A percentile compares a stretch with the other conserved stretches of the same genome.
Evolutionary conservation across 768 basidiomycete genomes (phyloP).

Genomic region (Suillus clintonianus): DNA sequence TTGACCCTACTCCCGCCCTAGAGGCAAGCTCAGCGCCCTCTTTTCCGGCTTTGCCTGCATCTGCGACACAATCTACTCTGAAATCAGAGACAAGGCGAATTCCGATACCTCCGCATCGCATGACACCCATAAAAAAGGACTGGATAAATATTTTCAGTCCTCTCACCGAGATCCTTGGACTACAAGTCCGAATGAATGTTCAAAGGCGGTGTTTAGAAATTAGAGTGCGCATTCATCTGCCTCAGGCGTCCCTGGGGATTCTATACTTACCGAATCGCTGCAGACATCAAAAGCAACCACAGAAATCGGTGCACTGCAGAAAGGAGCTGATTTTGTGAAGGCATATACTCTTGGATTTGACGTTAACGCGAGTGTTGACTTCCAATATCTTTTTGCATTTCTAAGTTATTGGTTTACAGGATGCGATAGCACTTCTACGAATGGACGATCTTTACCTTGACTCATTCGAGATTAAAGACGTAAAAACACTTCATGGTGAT

Average conservation of each 20-base stretch:
- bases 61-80: constrained; percentile 53
- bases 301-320: constrained; percentile 90
- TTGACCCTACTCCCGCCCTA: constrained; percentile 46
- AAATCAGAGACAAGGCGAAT: constrained; percentile 89
- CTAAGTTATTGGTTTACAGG: constrained; percentile 46
- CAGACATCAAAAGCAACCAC: constrained; percentile 95
- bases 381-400: not conserved
- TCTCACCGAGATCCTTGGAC: constrained; percentile 88
- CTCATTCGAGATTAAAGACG: constrained; percentile 98
- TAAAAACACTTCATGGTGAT: constrained; percentile 96
- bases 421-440: constrained; percentile 92
- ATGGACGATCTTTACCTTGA: constrained; percentile 98
- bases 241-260: not conserved
- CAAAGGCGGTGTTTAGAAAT: constrained; percentile 88
- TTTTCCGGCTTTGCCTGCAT: constrained; percentile 69
- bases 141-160: constrained; percentile 97
- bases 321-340: constrained; percentile 96
- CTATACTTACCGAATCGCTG: constrained; percentile 4
- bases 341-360: constrained; percentile 95
- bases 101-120: constrained; percentile 92
- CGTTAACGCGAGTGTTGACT: constrained; percentile 67
- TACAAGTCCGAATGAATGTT: constrained; percentile 98
- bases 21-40: constrained; percentile 55
- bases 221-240: constrained; percentile 60
- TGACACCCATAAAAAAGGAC: constrained; percentile 96